Conservation (phyloP, 2,329 filamentous ascomycete genomes). For the Apiospora pterosperma region DNA sequence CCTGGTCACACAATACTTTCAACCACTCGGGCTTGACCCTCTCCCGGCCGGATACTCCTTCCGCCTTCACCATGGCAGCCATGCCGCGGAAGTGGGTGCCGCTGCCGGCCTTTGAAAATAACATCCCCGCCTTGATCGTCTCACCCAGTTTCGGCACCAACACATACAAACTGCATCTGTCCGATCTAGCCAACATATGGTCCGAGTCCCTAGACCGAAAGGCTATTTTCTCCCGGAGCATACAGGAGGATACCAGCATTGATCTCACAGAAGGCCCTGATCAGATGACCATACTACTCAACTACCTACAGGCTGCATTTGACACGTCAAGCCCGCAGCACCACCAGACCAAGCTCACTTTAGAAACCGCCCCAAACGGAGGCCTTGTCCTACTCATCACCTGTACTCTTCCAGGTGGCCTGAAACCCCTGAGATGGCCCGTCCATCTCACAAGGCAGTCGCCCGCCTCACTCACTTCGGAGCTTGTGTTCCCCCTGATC, state of each 20-base stretch:
- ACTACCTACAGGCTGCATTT: constrained; percentile 54
- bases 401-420: constrained; percentile 49
- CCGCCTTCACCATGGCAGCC: neutral
- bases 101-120: constrained; percentile 38
- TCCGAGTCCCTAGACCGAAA: constrained; percentile 58
- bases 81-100: constrained; percentile 37
- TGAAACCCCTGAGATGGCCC: constrained; percentile 61
- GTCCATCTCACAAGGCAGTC: constrained; percentile 51
- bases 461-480: constrained; percentile 39
- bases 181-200: constrained; percentile 75
- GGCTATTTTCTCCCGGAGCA: constrained; percentile 61
- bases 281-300: constrained; percentile 65
- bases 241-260: constrained; percentile 64
- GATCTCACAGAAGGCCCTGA: constrained; percentile 63
- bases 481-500: constrained; percentile 50
- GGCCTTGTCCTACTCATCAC: constrained; percentile 52
- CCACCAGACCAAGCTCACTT: constrained; percentile 39
- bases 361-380: constrained; percentile 34
- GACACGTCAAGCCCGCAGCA: constrained; percentile 43
- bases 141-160: constrained; percentile 52
- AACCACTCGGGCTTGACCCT: neutral
- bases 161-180: constrained; percentile 64
- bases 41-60: neutral
- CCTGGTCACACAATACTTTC: neutral
- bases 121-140: constrained; percentile 59